Percentiles rank a stretch among this genome's conserved stretches.
These are phyloP conservation scores for Pichia sp. DNA, from an alignment of 1,139 yeast genomes.

Conservation along the genomic window DNA sequence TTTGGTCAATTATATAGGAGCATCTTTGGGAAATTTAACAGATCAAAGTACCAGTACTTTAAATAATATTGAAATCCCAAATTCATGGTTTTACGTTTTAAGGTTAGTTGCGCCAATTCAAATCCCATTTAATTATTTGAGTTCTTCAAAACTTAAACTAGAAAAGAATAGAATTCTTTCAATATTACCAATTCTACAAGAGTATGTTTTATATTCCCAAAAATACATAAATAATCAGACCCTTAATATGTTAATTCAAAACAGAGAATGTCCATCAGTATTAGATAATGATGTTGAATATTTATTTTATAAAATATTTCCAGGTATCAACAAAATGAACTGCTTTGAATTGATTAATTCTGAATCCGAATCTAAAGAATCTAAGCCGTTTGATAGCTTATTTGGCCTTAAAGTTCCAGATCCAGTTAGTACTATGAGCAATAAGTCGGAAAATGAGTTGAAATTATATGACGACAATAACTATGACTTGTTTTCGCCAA, in stretches of 20 bases:
- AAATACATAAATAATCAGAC: slow-evolving; percentile 8
- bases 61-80: slow-evolving; percentile 28
- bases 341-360: slow-evolving; percentile 23
- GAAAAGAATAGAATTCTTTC: slow-evolving; percentile 16
- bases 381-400: slow-evolving; percentile 23
- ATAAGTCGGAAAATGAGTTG: slow-evolving; percentile 11
- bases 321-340: slow-evolving; percentile 23
- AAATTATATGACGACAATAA: slow-evolving; percentile 26
- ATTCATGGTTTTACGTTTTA: slow-evolving; percentile 57
- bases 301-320: slow-evolving; percentile 21
- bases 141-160: slow-evolving; percentile 29
- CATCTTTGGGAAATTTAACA: not conserved
- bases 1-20: not conserved
- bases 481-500: slow-evolving; percentile 27
- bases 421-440: not conserved
- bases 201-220: slow-evolving; percentile 26
- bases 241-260: slow-evolving; percentile 10
- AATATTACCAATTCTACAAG: slow-evolving; percentile 28
- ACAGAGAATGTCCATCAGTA: slow-evolving; percentile 22
- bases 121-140: slow-evolving; percentile 47
- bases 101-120: slow-evolving; percentile 56
- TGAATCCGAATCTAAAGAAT: slow-evolving; percentile 6
- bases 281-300: slow-evolving; percentile 21
- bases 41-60: not conserved
- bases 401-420: slow-evolving; percentile 13